Evolutionary conservation across 2,329 filamentous ascomycete genomes (phyloP).

Genomic region (Colletotrichum costaricense): DNA sequence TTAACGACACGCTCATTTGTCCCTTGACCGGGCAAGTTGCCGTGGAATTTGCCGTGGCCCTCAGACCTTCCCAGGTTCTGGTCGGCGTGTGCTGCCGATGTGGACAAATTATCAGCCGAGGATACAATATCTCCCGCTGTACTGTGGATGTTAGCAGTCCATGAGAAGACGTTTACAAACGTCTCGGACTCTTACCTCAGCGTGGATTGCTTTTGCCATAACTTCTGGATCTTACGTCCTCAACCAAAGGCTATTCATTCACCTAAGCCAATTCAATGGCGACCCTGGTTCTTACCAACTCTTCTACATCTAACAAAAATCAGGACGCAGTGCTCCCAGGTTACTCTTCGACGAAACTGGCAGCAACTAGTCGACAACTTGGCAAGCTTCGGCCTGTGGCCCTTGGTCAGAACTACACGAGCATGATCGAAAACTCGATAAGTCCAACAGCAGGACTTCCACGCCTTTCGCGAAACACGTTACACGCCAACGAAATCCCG

Average conservation of each 20-base stretch:
- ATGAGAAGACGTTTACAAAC: too few species aligned
- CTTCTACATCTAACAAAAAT: background rate
- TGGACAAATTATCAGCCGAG: background rate
- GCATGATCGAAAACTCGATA: background rate
- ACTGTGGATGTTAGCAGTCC: too few species aligned
- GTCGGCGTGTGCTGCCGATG: too few species aligned
- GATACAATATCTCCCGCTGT: background rate
- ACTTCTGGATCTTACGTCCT: background rate
- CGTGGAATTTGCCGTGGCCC: too few species aligned
- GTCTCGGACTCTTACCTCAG: background rate
- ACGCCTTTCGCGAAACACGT: background rate
- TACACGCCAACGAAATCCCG: background rate
- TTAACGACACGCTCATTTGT: fast-evolving
- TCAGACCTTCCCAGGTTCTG: background rate
- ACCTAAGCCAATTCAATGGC: background rate
- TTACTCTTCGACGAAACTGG: background rate
- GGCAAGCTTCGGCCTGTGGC: background rate
- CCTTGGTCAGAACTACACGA: too few species aligned
- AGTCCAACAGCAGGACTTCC: too few species aligned
- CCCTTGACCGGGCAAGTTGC: background rate
- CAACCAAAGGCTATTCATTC: background rate
- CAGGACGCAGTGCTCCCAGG: background rate
- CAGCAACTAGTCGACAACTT: background rate
- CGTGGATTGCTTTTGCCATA: background rate
- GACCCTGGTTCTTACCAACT: background rate